phyloP scores from a whole-genome alignment of 2,329 filamentous ascomycete species.

The Fusarium sp. region DNA sequence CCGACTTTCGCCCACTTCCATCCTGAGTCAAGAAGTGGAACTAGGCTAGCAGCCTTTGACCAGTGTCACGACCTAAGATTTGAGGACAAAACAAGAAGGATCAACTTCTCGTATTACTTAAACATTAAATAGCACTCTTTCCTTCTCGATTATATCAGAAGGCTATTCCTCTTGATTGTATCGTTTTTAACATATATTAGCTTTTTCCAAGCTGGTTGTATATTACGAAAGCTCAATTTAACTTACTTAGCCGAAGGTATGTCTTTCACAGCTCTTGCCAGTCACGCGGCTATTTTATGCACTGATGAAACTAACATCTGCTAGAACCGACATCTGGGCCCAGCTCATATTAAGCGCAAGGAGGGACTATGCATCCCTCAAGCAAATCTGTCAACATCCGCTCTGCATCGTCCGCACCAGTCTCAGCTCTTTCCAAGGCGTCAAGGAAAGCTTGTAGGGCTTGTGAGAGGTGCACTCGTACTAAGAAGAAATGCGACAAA shows the following conservation, averaged over 20 bases:
- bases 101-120: not conserved
- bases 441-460: conserved; percentile 48
- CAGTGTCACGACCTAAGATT: not conserved
- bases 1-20: not conserved
- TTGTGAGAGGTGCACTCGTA: conserved; percentile 52
- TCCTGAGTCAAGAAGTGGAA: not conserved
- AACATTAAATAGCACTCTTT: not conserved
- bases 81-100: not conserved
- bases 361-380: conserved; percentile 14
- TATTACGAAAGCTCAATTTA: not conserved
- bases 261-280: not conserved
- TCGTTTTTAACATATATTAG: not conserved
- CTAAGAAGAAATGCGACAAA: conserved; percentile 54
- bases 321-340: not conserved
- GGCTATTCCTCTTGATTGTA: not conserved
- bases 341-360: not conserved
- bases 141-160: not conserved
- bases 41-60: not conserved
- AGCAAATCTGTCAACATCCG: conserved; percentile 30
- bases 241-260: not conserved
- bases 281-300: too few species aligned
- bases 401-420: conserved; percentile 37
- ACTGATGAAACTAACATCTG: not conserved
- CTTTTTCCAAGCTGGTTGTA: not conserved
- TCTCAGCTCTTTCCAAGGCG: conserved; percentile 41